Conservation (phyloP, 345 rosid species). For the Acer negundo region DNA sequence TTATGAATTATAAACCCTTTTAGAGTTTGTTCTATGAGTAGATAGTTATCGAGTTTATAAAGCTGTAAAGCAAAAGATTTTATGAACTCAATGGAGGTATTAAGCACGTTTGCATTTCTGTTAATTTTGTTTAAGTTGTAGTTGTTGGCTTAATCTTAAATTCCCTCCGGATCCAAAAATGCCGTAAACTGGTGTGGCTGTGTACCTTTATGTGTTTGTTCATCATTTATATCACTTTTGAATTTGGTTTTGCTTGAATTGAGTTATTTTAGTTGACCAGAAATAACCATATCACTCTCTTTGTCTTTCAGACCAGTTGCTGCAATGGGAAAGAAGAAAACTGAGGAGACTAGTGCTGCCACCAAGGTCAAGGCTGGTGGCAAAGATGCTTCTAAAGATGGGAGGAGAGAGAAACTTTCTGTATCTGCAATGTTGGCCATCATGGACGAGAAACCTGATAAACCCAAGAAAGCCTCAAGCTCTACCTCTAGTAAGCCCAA, state of each 20-base stretch:
- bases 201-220: not conserved
- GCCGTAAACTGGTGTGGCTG: no score
- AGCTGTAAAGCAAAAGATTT: no score
- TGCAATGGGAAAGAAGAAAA: slow-evolving; percentile 3
- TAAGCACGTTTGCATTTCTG: no score
- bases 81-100: no score
- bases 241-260: not conserved
- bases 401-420: slow-evolving; percentile 33
- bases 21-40: not conserved
- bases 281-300: not conserved
- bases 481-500: slow-evolving; percentile 1
- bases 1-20: no score
- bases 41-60: no score
- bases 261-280: not conserved
- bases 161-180: not conserved
- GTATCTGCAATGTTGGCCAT: slow-evolving; percentile 32
- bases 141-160: not conserved
- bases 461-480: slow-evolving; percentile 10
- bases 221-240: not conserved
- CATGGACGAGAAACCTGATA: slow-evolving; percentile 33
- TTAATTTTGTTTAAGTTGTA: no score
- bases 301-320: not conserved
- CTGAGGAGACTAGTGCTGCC: not conserved
- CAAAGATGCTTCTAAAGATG: slow-evolving; percentile 13
- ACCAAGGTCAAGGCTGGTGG: no score